phyloP scores from a whole-genome alignment of 495 filamentous ascomycete genomes.

The Mycothermus thermophilus region DNA sequence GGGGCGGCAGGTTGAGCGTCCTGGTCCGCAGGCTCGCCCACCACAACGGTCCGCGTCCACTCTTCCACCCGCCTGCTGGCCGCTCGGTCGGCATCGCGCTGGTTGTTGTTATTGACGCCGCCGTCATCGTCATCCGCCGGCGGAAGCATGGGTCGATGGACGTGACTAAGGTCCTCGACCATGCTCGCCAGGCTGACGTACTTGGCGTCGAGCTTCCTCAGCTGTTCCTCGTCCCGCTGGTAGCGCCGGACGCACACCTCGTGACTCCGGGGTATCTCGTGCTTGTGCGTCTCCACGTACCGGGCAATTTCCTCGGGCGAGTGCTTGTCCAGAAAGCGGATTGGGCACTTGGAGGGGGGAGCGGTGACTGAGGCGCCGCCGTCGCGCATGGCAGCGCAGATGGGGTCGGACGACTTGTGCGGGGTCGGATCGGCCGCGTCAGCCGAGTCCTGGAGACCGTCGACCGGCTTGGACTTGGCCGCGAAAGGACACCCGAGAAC shows the following conservation, averaged over 20 bases:
- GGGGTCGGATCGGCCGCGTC: slow-evolving; percentile 19
- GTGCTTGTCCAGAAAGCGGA: slow-evolving; percentile 77
- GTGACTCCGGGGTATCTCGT: slow-evolving; percentile 80
- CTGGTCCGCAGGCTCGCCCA: slow-evolving; percentile 29
- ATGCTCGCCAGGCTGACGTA: slow-evolving; percentile 81
- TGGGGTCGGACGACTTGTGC: slow-evolving; percentile 42
- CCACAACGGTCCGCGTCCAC: slow-evolving; percentile 63
- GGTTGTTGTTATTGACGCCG: too few relatives aligned
- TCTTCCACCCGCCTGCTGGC: slow-evolving; percentile 56
- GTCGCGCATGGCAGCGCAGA: slow-evolving; percentile 45
- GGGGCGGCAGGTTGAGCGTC: too few relatives aligned
- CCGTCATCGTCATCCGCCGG: slow-evolving; percentile 20
- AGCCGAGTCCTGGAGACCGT: slow-evolving; percentile 14
- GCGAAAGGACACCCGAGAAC: slow-evolving; percentile 49
- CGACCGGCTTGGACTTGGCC: slow-evolving; percentile 14
- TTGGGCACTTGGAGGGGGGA: slow-evolving; percentile 56
- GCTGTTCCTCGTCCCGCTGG: slow-evolving; percentile 67
- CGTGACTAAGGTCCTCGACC: slow-evolving; percentile 71
- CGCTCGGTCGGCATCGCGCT: slow-evolving; percentile 29
- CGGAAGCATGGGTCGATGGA: slow-evolving; percentile 71
- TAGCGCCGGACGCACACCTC: slow-evolving; percentile 80
- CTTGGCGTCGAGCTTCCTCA: slow-evolving; percentile 75
- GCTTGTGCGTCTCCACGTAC: slow-evolving; percentile 85
- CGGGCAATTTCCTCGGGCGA: slow-evolving; percentile 80
- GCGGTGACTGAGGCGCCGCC: slow-evolving; percentile 33